These are phyloP conservation scores for Clarireedia sp. DNA, from an alignment of 2,329 filamentous ascomycete genomes.

Conservation along the genomic window DNA sequence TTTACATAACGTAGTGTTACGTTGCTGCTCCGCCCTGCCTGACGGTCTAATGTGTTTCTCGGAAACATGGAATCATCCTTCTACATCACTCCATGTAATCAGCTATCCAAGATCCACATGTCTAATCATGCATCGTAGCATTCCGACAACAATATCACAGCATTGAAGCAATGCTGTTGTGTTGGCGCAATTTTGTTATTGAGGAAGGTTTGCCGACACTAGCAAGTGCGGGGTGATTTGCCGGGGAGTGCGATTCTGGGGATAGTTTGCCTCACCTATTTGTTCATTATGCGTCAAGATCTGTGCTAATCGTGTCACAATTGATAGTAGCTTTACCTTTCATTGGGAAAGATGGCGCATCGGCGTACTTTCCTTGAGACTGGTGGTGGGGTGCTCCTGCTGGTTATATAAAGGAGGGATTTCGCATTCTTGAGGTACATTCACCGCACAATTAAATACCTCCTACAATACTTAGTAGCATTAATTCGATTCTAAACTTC, in stretches of 20 bases:
- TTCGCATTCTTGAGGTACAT: background rate
- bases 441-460: background rate
- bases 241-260: background rate
- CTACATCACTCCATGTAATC: too few relatives aligned
- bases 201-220: constrained; percentile 5
- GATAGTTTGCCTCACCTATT: background rate
- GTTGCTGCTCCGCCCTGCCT: too few relatives aligned
- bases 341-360: too few relatives aligned
- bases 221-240: constrained; percentile 1
- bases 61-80: too few relatives aligned
- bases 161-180: background rate
- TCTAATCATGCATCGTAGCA: too few relatives aligned
- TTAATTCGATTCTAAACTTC: background rate
- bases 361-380: too few relatives aligned
- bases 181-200: background rate
- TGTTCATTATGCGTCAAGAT: background rate
- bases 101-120: too few relatives aligned
- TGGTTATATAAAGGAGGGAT: too few relatives aligned
- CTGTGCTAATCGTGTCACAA: background rate
- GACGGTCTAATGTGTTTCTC: too few relatives aligned
- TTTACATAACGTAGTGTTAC: too few relatives aligned
- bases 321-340: background rate
- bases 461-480: background rate
- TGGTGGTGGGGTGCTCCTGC: too few relatives aligned
- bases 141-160: too few relatives aligned